Evolutionary conservation across 2,329 filamentous ascomycete genomes (phyloP).

Genomic region (Ophiosphaerella narmari): DNA sequence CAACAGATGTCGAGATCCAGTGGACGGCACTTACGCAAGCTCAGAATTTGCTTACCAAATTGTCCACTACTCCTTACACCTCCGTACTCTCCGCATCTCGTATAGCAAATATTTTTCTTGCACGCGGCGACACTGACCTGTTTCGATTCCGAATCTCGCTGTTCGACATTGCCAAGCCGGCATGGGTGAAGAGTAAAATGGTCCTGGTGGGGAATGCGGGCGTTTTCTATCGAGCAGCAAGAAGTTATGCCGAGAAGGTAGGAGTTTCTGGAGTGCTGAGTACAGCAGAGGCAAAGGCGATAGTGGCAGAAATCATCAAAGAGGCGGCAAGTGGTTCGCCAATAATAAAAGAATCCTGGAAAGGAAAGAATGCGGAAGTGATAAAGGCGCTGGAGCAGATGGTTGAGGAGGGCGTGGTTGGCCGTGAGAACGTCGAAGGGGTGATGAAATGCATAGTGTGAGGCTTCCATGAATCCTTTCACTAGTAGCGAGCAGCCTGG

Average conservation of each 20-base stretch:
- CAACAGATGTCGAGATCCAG: conserved; percentile 28
- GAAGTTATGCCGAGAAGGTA: conserved; percentile 38
- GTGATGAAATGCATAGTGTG: conserved; percentile 11
- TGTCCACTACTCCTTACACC: conserved; percentile 22
- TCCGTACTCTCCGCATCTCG: conserved; percentile 26
- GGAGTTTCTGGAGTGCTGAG: conserved; percentile 45
- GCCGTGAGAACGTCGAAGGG: conserved; percentile 28
- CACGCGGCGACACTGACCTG: conserved; percentile 40
- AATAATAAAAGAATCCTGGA: conserved; percentile 47
- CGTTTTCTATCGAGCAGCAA: conserved; percentile 43
- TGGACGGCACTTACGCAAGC: conserved; percentile 41
- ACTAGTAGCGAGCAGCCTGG: no score
- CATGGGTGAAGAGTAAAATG: conserved; percentile 38
- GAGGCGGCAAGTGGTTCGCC: conserved; percentile 41
- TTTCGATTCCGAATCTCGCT: conserved; percentile 40
- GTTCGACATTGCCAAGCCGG: conserved; percentile 25
- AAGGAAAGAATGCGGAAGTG: conserved; percentile 47
- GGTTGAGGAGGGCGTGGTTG: conserved; percentile 58
- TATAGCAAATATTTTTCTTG: conserved; percentile 38
- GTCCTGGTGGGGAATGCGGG: conserved; percentile 47
- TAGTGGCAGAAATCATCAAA: conserved; percentile 53
- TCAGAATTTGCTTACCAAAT: conserved; percentile 32
- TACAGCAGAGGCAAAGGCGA: conserved; percentile 55
- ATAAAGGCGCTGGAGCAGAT: conserved; percentile 55
- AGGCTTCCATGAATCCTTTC: neutral